Evolutionary conservation across 306 rosid genomes (phyloP), one percentile per base, ranked within the genome.

Genomic region (Senna siamea): DNA sequence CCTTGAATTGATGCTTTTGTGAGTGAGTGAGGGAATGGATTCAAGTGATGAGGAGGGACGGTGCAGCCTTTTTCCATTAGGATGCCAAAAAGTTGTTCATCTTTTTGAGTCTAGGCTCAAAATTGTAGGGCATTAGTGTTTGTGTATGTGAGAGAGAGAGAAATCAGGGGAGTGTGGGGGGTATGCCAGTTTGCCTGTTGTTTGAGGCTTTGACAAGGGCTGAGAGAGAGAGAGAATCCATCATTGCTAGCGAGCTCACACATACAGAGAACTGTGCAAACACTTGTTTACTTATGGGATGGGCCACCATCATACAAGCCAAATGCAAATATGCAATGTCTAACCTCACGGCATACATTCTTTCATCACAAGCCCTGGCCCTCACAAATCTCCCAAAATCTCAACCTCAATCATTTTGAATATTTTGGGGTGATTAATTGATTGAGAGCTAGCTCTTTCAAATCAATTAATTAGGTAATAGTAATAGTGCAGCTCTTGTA

Each of bases 51-150:
- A 66, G 9, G 80, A 32, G 53, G 76, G 78, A 37, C 58, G 67
- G 63, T 56, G 77, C 84, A 75, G 80, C 72, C 64, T 78, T 78
- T 70, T 80, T 41, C 44, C 37, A 28, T 12, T 75, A 71, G 60
- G 81, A 54, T 15, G 79, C 78, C 76, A 76, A 80, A 60, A 85
- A 81, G 92, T 66, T 44, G 66, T 51, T 52, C 61, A 52, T 83
- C 88, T 85, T 75, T 81, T 68, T 1, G 52, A 50, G 87, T 28
- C 41, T 71, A 69, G 91, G 85, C 89, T 80, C 85, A 70, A 85
- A 83, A 81, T 66, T 78, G 88, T 79, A 81, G 88, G 89, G 69
- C 56, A 76, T 5, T 37, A 37, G 5, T 37, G 40, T 37, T 37
- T 4, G 0, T 5, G 34, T 50, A 63, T 40, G 61, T 22, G 54